Conservation (phyloP, 805 yeast species). For the Clavispora carvajalis region DNA sequence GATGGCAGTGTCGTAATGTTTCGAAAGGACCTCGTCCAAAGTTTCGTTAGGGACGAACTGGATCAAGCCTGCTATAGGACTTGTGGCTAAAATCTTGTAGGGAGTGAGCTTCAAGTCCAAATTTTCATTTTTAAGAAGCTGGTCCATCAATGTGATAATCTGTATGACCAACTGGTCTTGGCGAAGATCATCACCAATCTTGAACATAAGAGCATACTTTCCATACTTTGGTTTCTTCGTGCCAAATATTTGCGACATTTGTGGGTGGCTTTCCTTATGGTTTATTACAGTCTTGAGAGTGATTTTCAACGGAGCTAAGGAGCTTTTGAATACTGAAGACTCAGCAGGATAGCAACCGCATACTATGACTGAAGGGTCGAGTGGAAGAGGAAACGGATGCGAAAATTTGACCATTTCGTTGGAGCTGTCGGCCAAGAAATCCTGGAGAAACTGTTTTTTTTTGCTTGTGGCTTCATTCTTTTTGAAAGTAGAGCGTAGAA, state of each 20-base stretch:
- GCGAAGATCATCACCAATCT: slow-evolving; percentile 90
- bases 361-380: slow-evolving; percentile 73
- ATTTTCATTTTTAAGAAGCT: slow-evolving; percentile 79
- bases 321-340: slow-evolving; percentile 84
- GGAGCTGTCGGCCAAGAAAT: slow-evolving; percentile 45
- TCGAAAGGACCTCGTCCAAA: slow-evolving; percentile 65
- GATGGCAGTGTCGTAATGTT: slow-evolving; percentile 11
- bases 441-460: slow-evolving; percentile 65
- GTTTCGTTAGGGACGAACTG: slow-evolving; percentile 95
- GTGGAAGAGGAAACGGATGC: slow-evolving; percentile 64
- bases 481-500: slow-evolving; percentile 47
- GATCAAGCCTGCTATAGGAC: slow-evolving; percentile 85
- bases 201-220: slow-evolving; percentile 80
- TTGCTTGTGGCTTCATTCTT: slow-evolving; percentile 72
- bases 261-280: slow-evolving; percentile 7
- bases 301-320: slow-evolving; percentile 82
- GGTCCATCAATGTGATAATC: slow-evolving; percentile 87
- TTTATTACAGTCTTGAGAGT: slow-evolving; percentile 56
- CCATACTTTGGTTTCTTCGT: slow-evolving; percentile 28
- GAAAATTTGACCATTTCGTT: slow-evolving; percentile 39
- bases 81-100: slow-evolving; percentile 84
- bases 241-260: slow-evolving; percentile 31
- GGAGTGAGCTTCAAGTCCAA: slow-evolving; percentile 85
- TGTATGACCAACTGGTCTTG: slow-evolving; percentile 98
- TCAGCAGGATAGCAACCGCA: slow-evolving; percentile 76